phyloP scores from a whole-genome alignment of 1,139 yeast species.

The Hanseniaspora sp. region DNA sequence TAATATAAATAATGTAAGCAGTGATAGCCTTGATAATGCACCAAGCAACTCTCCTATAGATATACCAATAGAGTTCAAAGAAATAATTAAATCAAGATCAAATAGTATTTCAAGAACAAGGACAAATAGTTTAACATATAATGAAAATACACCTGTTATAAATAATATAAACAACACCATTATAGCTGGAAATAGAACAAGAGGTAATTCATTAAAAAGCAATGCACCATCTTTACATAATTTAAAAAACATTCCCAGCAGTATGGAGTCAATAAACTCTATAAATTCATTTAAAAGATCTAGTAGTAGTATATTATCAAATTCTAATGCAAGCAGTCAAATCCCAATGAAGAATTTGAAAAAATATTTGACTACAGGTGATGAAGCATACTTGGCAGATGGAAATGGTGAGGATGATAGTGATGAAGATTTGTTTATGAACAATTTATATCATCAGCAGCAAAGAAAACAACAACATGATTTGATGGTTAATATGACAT shows the following conservation, averaged over 20 bases:
- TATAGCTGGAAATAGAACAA: neutral
- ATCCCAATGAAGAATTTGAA: slow-evolving; percentile 12
- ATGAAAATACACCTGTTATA: neutral
- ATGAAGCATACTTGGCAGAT: slow-evolving; percentile 7
- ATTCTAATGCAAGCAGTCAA: neutral
- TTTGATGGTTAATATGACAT: slow-evolving; percentile 13
- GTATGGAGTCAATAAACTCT: slow-evolving; percentile 9
- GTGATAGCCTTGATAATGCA: neutral
- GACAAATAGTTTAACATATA: slow-evolving; percentile 1
- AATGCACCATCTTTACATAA: neutral
- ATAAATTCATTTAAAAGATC: slow-evolving; percentile 5
- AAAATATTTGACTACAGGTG: slow-evolving; percentile 12
- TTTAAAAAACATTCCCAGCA: slow-evolving; percentile 5
- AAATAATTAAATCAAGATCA: slow-evolving; percentile 8
- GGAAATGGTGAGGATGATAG: neutral
- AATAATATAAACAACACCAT: neutral
- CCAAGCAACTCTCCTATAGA: neutral
- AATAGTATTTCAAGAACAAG: slow-evolving; percentile 14
- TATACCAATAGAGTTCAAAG: slow-evolving; percentile 12
- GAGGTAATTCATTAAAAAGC: slow-evolving; percentile 1
- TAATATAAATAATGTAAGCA: neutral
- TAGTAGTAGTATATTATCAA: neutral
- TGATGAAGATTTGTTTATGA: slow-evolving; percentile 14
- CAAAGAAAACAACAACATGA: neutral
- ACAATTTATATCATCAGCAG: slow-evolving; percentile 11